A percentile compares a stretch with the other conserved stretches of the same genome.
phyloP scores from a whole-genome alignment of 1,139 yeast species.

The Taphrina confusa region DNA sequence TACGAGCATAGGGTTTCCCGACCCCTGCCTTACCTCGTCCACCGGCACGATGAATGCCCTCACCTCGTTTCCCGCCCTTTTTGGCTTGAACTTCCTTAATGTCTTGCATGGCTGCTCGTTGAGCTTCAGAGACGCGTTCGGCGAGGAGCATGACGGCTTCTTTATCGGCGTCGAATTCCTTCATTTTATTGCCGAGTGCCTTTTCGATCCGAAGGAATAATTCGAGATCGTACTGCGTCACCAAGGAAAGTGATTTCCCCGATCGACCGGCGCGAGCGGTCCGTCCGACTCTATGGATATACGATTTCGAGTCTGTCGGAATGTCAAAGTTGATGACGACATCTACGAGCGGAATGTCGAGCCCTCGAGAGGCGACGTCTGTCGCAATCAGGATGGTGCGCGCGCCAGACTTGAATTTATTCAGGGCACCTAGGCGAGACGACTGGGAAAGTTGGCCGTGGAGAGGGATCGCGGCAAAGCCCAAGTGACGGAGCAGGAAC shows the following conservation, averaged over 20 bases:
- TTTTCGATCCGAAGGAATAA: constrained; percentile 79
- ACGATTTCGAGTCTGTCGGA: constrained; percentile 97
- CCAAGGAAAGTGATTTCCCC: constrained; percentile 87
- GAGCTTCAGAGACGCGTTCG: constrained; percentile 87
- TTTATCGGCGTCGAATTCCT: constrained; percentile 78
- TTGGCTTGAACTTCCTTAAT: constrained; percentile 71
- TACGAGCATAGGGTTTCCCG: constrained; percentile 34
- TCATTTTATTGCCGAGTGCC: constrained; percentile 66
- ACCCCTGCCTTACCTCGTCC: constrained; percentile 42
- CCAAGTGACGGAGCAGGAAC: constrained; percentile 72
- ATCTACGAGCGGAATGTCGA: constrained; percentile 94
- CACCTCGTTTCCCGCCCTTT: constrained; percentile 49
- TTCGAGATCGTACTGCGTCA: constrained; percentile 93
- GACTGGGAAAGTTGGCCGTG: constrained; percentile 94
- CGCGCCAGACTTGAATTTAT: constrained; percentile 84
- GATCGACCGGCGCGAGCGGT: constrained; percentile 98
- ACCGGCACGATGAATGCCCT: constrained; percentile 43
- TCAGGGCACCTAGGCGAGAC: constrained; percentile 88
- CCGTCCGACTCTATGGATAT: constrained; percentile 95
- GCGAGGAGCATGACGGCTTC: constrained; percentile 77
- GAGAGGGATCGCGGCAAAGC: constrained; percentile 86
- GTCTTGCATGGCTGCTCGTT: constrained; percentile 83
- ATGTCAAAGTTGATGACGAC: constrained; percentile 90
- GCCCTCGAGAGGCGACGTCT: constrained; percentile 97
- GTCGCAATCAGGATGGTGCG: constrained; percentile 87